A percentile compares a stretch with the other conserved stretches of the same genome.
These are phyloP conservation scores for Filobasidium uniguttulatum DNA, from an alignment of 1,284 basidiomycete species.

Conservation along the genomic window DNA sequence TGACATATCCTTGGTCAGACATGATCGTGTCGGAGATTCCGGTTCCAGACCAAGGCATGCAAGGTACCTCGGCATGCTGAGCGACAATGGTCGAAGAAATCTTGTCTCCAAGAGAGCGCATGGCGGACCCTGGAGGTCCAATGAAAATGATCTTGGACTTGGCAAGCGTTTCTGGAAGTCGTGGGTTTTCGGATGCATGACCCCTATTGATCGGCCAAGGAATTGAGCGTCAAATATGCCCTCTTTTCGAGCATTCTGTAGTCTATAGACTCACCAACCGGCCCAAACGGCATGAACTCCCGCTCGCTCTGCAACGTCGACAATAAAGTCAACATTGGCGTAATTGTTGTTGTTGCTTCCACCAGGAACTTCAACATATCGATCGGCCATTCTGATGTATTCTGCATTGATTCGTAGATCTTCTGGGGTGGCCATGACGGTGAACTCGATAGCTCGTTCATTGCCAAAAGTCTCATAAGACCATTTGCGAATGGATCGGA, in stretches of 20 bases:
- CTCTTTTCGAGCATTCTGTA: background rate
- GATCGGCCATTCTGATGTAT: constrained; percentile 99
- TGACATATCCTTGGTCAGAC: constrained; percentile 80
- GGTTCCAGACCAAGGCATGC: constrained; percentile 97
- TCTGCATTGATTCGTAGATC: constrained; percentile 93
- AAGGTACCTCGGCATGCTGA: constrained; percentile 92
- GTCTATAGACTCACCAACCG: constrained; percentile 54
- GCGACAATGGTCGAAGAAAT: constrained; percentile 99
- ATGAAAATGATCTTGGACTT: constrained; percentile 97
- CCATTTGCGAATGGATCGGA: constrained; percentile 98
- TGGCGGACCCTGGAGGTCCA: constrained; percentile 94
- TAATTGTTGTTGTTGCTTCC: constrained; percentile 99
- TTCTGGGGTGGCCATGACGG: constrained; percentile 98
- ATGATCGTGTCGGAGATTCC: constrained; percentile 82
- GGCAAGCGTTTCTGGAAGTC: constrained; percentile 85
- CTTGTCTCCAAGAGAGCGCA: constrained; percentile 98
- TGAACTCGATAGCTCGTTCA: constrained; percentile 93
- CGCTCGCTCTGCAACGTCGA: constrained; percentile 92
- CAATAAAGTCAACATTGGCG: constrained; percentile 98
- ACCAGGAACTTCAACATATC: constrained; percentile 97
- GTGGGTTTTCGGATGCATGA: constrained; percentile 97
- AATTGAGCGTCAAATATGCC: background rate
- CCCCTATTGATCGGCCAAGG: constrained; percentile 43
- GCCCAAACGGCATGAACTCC: constrained; percentile 99
- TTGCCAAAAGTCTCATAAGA: constrained; percentile 98